Conservation (phyloP, 345 rosid species). For the Populus alba region DNA sequence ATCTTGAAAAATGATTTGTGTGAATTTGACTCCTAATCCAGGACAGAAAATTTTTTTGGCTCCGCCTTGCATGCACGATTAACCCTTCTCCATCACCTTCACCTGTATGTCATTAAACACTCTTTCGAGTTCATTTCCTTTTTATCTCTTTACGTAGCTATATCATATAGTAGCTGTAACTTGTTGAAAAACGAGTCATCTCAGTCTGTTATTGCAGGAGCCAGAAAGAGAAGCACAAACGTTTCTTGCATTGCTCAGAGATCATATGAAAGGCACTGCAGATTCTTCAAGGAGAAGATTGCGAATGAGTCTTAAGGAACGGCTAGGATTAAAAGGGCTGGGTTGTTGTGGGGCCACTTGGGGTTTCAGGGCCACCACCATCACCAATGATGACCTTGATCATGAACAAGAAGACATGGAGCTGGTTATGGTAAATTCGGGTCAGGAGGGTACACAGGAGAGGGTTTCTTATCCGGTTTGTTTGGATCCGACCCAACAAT, state of each 20-base stretch:
- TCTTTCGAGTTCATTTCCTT: not conserved
- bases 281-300: constrained; percentile 36
- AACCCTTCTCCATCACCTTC: not conserved
- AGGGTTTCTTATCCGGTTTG: too few species aligned
- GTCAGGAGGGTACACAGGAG: constrained; percentile 18
- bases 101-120: not conserved
- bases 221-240: constrained; percentile 38
- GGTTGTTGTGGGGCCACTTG: constrained; percentile 73
- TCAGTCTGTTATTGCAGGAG: constrained; percentile 44
- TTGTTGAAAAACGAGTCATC: constrained; percentile 45
- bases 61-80: constrained; percentile 16
- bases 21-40: too few species aligned
- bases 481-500: too few species aligned
- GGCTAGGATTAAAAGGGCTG: constrained; percentile 57
- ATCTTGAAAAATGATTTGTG: too few species aligned
- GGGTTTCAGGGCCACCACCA: constrained; percentile 43
- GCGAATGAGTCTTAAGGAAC: constrained; percentile 41
- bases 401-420: not conserved
- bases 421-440: constrained; percentile 7
- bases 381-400: constrained; percentile 39
- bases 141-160: not conserved
- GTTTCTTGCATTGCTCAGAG: constrained; percentile 48
- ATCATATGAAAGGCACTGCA: constrained; percentile 45
- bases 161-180: not conserved
- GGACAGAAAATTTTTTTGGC: too few species aligned